Percentiles rank a stretch among this genome's conserved stretches.
These are phyloP conservation scores for Porphyrellus cyaneotinctus DNA, from an alignment of 768 basidiomycete species.

Conservation along the genomic window DNA sequence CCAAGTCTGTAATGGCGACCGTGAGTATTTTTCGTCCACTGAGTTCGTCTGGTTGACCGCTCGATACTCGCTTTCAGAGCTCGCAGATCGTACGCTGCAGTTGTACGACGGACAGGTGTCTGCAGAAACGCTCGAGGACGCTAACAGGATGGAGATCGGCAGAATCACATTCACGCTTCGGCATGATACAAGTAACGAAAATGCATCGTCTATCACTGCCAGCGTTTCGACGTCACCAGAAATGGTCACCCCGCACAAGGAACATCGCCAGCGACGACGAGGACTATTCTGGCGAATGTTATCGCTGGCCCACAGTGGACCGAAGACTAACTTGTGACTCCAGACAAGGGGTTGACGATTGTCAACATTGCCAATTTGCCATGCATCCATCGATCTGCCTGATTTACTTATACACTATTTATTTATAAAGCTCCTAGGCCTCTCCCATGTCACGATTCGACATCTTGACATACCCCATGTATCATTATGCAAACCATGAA, in stretches of 20 bases:
- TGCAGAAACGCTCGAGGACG: constrained; percentile 10
- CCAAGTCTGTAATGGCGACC: constrained; percentile 19
- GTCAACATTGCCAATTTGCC: background rate
- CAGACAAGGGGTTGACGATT: background rate
- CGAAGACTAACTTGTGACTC: background rate
- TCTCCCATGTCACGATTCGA: background rate
- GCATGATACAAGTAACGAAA: background rate
- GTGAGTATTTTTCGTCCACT: constrained; percentile 8
- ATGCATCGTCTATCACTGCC: background rate
- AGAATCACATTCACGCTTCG: constrained; percentile 20
- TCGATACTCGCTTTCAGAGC: background rate
- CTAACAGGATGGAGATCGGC: constrained; percentile 15
- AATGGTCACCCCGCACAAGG: background rate
- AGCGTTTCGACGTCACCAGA: background rate
- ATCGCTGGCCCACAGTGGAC: background rate
- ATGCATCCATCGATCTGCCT: background rate
- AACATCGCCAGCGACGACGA: background rate
- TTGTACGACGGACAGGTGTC: constrained; percentile 15
- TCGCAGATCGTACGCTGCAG: constrained; percentile 18
- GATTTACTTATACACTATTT: background rate
- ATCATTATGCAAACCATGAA: background rate
- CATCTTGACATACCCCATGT: background rate
- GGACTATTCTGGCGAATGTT: background rate
- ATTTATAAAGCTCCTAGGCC: background rate
- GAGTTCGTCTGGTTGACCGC: background rate